phyloP scores from a whole-genome alignment of 352 stramenopile genomes.

The Aphanomyces stellatus region DNA sequence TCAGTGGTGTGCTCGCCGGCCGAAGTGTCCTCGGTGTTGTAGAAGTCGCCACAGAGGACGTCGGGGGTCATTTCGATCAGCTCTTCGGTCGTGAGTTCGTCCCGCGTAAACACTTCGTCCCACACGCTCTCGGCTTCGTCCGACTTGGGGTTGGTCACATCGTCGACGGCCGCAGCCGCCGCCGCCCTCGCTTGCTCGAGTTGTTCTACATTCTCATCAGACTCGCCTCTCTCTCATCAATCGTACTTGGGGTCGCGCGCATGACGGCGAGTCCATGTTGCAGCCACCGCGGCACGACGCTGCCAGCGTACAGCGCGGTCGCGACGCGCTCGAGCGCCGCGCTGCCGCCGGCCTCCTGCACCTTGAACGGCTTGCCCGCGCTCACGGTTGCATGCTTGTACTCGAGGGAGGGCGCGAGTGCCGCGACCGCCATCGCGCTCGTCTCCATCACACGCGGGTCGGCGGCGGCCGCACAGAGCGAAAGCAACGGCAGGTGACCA shows the following conservation, averaged over 20 bases:
- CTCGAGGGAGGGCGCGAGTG: conserved; percentile 34
- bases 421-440: conserved; percentile 38
- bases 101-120: conserved; percentile 5
- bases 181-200: background rate
- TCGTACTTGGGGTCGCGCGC: background rate
- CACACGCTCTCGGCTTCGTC: conserved; percentile 13
- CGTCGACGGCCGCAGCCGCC: background rate
- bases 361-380: background rate
- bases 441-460: conserved; percentile 30
- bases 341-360: background rate
- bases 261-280: background rate
- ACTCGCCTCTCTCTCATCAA: no score
- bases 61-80: background rate
- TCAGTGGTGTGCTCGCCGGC: no score
- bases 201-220: no score
- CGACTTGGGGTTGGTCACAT: conserved; percentile 13
- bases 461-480: conserved; percentile 35
- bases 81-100: background rate
- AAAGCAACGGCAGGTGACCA: conserved; percentile 43
- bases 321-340: conserved; percentile 9
- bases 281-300: background rate
- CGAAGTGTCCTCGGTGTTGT: background rate
- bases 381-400: background rate
- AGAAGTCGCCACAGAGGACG: background rate
- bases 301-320: background rate